These are phyloP conservation scores for Trypanosoma melophagium DNA, from an alignment of 208 protist genomes.

Conservation along the genomic window DNA sequence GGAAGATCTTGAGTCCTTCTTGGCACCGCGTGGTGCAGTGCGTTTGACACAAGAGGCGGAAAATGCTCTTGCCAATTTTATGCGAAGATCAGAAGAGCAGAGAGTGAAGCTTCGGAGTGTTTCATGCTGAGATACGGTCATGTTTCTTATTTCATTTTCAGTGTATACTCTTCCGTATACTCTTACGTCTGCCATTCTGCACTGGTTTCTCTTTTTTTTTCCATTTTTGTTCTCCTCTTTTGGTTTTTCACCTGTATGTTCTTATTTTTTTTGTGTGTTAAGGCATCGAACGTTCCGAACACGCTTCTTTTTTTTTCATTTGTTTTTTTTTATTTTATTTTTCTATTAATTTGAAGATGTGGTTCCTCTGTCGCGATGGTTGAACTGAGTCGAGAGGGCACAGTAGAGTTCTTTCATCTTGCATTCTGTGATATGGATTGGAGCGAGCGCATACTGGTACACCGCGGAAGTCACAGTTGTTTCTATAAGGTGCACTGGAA, in stretches of 20 bases:
- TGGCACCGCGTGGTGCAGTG: constrained; percentile 42
- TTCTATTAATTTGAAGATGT: constrained; percentile 8
- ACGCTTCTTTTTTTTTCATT: constrained; percentile 14
- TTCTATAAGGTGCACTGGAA: constrained; percentile 38
- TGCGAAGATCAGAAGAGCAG: constrained; percentile 42
- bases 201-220: constrained; percentile 5
- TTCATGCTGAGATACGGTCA: neutral
- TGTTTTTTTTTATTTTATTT: constrained; percentile 22
- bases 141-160: neutral
- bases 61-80: constrained; percentile 51
- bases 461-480: constrained; percentile 34
- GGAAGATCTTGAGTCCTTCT: constrained; percentile 65
- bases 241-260: neutral
- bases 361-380: neutral
- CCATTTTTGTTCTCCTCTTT: constrained; percentile 2
- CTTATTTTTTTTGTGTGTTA: neutral
- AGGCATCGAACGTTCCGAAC: neutral
- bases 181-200: neutral
- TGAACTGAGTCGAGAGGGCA: neutral
- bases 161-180: neutral
- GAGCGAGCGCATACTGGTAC: constrained; percentile 16
- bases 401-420: neutral
- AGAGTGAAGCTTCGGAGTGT: constrained; percentile 30
- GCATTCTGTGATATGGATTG: neutral
- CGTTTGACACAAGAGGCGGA: constrained; percentile 37